Conservation (phyloP, 2,329 filamentous ascomycete genomes). For the Dryadomyces quercus-mongolicae region DNA sequence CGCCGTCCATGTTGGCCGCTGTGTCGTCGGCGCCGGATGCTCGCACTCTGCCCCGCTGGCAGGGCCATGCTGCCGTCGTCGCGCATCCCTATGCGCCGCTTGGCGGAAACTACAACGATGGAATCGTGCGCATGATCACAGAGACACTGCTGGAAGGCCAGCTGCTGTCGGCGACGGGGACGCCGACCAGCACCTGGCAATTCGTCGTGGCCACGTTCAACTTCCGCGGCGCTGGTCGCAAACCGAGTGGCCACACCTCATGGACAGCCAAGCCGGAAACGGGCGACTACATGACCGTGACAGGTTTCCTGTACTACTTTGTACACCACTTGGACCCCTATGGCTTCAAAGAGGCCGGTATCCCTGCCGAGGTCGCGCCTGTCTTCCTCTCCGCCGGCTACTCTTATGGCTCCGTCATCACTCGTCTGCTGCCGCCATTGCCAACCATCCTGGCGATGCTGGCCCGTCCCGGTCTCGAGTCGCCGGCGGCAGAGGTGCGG, state of each 20-base stretch:
- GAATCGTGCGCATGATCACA: slow-evolving; percentile 56
- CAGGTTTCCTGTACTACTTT: slow-evolving; percentile 70
- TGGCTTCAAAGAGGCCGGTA: slow-evolving; percentile 3
- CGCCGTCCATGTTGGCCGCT: slow-evolving; percentile 28
- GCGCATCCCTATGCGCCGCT: slow-evolving; percentile 87
- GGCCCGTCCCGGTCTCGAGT: slow-evolving; percentile 34
- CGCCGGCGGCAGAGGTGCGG: slow-evolving; percentile 55
- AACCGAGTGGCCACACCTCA: slow-evolving; percentile 52
- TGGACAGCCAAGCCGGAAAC: slow-evolving; percentile 78
- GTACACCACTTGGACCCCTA: slow-evolving; percentile 44
- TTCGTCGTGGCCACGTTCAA: slow-evolving; percentile 83
- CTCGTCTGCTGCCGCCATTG: slow-evolving; percentile 56
- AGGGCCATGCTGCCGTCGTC: slow-evolving; percentile 47
- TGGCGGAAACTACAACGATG: slow-evolving; percentile 76
- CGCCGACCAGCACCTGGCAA: slow-evolving; percentile 28
- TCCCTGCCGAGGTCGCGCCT: slow-evolving; percentile 10
- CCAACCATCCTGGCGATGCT: slow-evolving; percentile 49
- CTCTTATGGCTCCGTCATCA: slow-evolving; percentile 81
- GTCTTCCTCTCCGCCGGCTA: slow-evolving; percentile 58
- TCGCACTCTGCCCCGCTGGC: slow-evolving; percentile 22
- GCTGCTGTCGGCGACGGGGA: too few species aligned
- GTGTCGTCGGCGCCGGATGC: slow-evolving; percentile 13
- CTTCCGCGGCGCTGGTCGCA: slow-evolving; percentile 51
- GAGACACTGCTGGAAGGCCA: slow-evolving; percentile 44
- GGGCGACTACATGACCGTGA: slow-evolving; percentile 70